Conservation (phyloP, 2,329 filamentous ascomycete genomes). For the Penicillium sp. region DNA sequence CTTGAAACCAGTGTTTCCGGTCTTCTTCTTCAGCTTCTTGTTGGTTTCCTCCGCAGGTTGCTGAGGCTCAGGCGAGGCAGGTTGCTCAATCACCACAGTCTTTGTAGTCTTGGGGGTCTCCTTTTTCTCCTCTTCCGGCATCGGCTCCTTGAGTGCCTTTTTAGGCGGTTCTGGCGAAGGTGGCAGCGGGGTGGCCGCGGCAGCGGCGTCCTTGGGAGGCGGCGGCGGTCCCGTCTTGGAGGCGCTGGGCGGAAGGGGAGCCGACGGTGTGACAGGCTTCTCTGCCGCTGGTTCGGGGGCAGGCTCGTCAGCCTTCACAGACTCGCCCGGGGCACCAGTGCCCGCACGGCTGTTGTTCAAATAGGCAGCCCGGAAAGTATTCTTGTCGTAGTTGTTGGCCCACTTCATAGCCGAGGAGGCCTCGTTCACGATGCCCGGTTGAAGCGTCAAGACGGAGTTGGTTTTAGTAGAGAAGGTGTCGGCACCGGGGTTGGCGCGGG, state of each 20-base stretch:
- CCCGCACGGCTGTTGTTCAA: conserved; percentile 71
- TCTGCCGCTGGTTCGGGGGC: conserved; percentile 32
- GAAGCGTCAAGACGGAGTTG: conserved; percentile 83
- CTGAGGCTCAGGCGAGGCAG: conserved; percentile 33
- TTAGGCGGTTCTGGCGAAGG: conserved; percentile 27
- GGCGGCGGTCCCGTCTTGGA: conserved; percentile 32
- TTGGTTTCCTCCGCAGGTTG: conserved; percentile 34
- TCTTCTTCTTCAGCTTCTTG: conserved; percentile 48
- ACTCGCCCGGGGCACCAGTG: conserved; percentile 56
- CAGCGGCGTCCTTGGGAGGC: conserved; percentile 31
- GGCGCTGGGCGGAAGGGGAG: conserved; percentile 25
- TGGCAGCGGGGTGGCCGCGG: conserved; percentile 20
- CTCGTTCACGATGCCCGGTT: conserved; percentile 78
- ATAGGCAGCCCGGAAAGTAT: conserved; percentile 81
- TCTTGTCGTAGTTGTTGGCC: conserved; percentile 92
- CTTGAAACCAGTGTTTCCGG: conserved; percentile 43
- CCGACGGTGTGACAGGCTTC: conserved; percentile 22
- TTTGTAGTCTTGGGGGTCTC: conserved; percentile 18
- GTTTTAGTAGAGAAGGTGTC: conserved; percentile 66
- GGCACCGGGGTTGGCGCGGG: conserved; percentile 56
- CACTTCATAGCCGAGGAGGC: conserved; percentile 94
- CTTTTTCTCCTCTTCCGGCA: conserved; percentile 18
- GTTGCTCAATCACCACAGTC: conserved; percentile 21
- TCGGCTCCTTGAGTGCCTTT: conserved; percentile 16
- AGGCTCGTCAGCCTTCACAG: conserved; percentile 30